Conservation (phyloP, 257 asterid species). For the Solanum habrochaites region DNA sequence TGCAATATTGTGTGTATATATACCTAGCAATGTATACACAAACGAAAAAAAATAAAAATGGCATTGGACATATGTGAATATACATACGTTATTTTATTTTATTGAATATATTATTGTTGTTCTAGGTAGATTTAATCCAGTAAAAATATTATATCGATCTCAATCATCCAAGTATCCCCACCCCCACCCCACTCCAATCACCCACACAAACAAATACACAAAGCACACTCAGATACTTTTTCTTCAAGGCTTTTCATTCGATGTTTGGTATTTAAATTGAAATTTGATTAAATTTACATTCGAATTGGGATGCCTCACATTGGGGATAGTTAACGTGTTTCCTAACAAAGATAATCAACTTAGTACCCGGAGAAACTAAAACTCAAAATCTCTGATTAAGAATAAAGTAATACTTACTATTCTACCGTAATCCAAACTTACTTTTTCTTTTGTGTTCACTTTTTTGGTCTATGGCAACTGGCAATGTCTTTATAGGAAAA, state of each 20-base stretch:
- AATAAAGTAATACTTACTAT: too few species aligned
- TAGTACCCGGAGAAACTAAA: rapidly evolving
- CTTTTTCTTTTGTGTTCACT: not conserved
- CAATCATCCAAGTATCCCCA: not conserved
- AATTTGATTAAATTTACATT: too few species aligned
- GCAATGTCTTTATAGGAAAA: not conserved
- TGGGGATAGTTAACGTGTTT: not conserved
- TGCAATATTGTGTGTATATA: not conserved
- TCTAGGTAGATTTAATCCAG: not conserved
- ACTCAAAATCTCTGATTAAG: too few species aligned
- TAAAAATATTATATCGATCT: not conserved
- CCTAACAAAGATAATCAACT: not conserved
- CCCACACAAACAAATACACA: not conserved
- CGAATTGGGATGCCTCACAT: too few species aligned
- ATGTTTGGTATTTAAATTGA: too few species aligned
- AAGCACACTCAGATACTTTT: not conserved
- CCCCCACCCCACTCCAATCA: not conserved
- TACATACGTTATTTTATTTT: not conserved
- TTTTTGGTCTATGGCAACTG: not conserved
- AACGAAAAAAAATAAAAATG: too few species aligned
- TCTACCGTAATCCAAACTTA: rapidly evolving
- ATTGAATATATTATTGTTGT: too few species aligned
- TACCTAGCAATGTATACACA: too few species aligned
- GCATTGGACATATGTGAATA: not conserved
- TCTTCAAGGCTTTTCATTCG: rapidly evolving